These are phyloP conservation scores for Paracoccidioides brasiliensis DNA, from an alignment of 2,329 filamentous ascomycete species.

Conservation along the genomic window DNA sequence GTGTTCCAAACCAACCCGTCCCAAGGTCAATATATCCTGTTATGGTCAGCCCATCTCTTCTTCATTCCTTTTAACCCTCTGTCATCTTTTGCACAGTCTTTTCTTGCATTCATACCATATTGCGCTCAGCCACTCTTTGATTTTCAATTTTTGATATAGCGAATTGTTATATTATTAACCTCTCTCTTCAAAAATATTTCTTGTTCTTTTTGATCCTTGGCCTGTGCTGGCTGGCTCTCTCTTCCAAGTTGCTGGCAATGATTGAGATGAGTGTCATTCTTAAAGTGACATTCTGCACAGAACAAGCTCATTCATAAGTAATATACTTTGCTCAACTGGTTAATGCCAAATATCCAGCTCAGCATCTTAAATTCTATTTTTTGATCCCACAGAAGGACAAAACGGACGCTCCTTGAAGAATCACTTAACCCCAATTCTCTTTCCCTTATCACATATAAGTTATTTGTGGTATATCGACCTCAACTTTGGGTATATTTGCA, in stretches of 20 bases:
- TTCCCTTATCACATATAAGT: neutral
- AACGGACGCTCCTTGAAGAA: neutral
- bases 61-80: neutral
- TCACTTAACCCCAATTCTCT: neutral
- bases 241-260: neutral
- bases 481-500: neutral
- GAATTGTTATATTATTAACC: neutral
- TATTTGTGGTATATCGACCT: neutral
- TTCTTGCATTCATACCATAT: neutral
- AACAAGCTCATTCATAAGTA: neutral
- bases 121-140: slow-evolving; percentile 3
- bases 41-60: neutral
- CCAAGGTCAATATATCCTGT: neutral
- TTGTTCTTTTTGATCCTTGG: neutral
- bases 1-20: neutral
- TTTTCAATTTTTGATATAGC: slow-evolving; percentile 1
- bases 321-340: neutral
- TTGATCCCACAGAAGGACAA: neutral
- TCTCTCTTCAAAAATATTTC: slow-evolving; percentile 1
- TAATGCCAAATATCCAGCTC: neutral
- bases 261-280: neutral
- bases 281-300: neutral
- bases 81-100: neutral
- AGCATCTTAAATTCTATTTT: neutral
- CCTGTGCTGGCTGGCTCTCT: neutral